Evolutionary conservation across 371 early-diverging fungal genomes (phyloP).

Genomic region (Amoeboradix gromovi): DNA sequence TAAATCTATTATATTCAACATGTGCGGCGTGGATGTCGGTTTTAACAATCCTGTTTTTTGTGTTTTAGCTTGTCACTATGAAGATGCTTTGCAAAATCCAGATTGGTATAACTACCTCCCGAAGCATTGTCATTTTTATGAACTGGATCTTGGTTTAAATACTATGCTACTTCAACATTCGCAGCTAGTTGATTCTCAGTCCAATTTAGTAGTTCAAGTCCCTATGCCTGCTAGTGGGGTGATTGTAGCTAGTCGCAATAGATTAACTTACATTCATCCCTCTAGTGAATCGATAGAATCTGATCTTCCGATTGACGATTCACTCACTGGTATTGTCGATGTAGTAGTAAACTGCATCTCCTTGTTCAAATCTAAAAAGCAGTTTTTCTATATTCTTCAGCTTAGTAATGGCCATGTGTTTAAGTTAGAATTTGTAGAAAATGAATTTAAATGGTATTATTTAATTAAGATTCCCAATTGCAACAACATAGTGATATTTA

Average conservation of each 20-base stretch:
- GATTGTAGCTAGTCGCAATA: slow-evolving; percentile 65
- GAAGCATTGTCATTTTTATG: slow-evolving; percentile 52
- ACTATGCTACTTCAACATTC: slow-evolving; percentile 85
- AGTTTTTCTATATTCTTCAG: slow-evolving; percentile 68
- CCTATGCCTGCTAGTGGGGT: slow-evolving; percentile 72
- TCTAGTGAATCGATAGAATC: slow-evolving; percentile 31
- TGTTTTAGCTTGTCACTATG: slow-evolving; percentile 53
- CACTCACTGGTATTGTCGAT: slow-evolving; percentile 27
- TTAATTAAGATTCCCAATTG: slow-evolving; percentile 49
- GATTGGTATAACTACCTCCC: slow-evolving; percentile 33
- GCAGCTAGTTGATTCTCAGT: slow-evolving; percentile 35
- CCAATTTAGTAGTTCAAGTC: slow-evolving; percentile 50
- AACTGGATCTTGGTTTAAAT: slow-evolving; percentile 87
- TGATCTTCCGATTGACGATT: slow-evolving; percentile 56
- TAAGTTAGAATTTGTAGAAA: slow-evolving; percentile 28
- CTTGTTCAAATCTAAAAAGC: slow-evolving; percentile 46
- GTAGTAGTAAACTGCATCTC: slow-evolving; percentile 39
- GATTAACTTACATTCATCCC: slow-evolving; percentile 53
- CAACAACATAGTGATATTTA: slow-evolving; percentile 36
- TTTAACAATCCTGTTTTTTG: slow-evolving; percentile 94
- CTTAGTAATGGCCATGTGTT: slow-evolving; percentile 78
- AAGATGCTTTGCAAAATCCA: slow-evolving; percentile 50
- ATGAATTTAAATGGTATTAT: slow-evolving; percentile 74
- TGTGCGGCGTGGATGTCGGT: slow-evolving; percentile 77
- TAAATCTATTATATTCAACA: slow-evolving; percentile 35